Conservation (phyloP, 164 flowering plant species). For the Kingdonia uniflora region DNA sequence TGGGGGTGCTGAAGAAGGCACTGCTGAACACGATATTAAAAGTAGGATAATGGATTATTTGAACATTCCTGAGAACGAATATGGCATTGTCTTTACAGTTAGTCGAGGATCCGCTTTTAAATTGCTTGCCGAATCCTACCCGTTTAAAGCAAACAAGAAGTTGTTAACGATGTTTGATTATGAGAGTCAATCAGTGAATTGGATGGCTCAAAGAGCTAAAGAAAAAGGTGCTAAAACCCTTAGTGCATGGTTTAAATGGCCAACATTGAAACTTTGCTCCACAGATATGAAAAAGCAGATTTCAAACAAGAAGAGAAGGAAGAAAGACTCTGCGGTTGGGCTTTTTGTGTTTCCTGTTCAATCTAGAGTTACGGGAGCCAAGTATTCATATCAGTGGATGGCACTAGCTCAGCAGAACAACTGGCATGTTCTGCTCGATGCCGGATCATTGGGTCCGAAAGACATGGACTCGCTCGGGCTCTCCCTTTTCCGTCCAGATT, state of each 20-base stretch:
- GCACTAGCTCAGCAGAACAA: constrained; percentile 91
- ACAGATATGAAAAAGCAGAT: constrained; percentile 74
- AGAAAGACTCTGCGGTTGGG: constrained; percentile 72
- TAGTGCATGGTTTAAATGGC: constrained; percentile 79
- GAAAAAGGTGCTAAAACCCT: constrained; percentile 52
- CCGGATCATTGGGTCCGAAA: constrained; percentile 92
- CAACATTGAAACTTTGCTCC: constrained; percentile 61
- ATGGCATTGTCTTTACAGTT: constrained; percentile 84
- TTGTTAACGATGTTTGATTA: constrained; percentile 78
- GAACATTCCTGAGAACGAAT: constrained; percentile 87
- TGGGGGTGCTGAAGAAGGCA: constrained; percentile 83
- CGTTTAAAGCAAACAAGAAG: constrained; percentile 74
- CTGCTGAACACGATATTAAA: constrained; percentile 77
- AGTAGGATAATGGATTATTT: constrained; percentile 71
- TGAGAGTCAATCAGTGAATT: constrained; percentile 58
- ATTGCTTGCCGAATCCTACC: constrained; percentile 78
- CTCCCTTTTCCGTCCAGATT: constrained; percentile 83
- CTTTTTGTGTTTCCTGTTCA: constrained; percentile 91
- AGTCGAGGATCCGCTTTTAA: constrained; percentile 91
- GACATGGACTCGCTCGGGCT: constrained; percentile 93
- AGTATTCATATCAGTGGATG: constrained; percentile 97
- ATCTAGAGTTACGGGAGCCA: constrained; percentile 82
- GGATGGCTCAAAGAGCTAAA: constrained; percentile 60
- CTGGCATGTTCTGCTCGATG: constrained; percentile 94
- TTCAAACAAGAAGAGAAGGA: constrained; percentile 59